Evolutionary conservation across 1,284 basidiomycete species (phyloP).

Genomic region (Meira nashicola): DNA sequence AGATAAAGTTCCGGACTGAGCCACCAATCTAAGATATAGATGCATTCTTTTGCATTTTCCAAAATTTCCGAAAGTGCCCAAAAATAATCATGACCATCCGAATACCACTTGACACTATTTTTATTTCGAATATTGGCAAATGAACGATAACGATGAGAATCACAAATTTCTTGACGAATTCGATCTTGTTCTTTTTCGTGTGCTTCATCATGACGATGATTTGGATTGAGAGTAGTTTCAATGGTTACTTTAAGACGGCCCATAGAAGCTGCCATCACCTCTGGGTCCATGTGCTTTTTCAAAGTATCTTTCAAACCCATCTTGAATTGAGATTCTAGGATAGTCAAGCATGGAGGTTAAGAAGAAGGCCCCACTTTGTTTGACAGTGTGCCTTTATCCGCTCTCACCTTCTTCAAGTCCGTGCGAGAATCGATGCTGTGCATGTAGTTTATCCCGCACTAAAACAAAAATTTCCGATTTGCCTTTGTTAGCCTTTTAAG

Average conservation of each 20-base stretch:
- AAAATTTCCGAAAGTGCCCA: constrained; percentile 63
- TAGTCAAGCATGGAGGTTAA: not conserved
- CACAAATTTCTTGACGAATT: constrained; percentile 67
- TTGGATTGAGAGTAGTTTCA: constrained; percentile 53
- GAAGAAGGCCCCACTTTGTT: not conserved
- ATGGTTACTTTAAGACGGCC: constrained; percentile 12
- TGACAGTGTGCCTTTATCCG: not conserved
- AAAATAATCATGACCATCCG: constrained; percentile 66
- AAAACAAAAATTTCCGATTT: too few species aligned
- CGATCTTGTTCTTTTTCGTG: constrained; percentile 64
- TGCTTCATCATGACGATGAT: constrained; percentile 66
- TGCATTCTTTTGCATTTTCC: constrained; percentile 17
- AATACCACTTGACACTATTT: constrained; percentile 79
- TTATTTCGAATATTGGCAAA: constrained; percentile 68
- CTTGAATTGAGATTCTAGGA: not conserved
- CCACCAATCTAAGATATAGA: constrained; percentile 54
- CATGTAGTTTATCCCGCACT: not conserved
- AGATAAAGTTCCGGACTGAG: constrained; percentile 84
- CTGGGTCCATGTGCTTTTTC: constrained; percentile 20
- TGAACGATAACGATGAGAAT: constrained; percentile 73
- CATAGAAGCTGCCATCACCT: constrained; percentile 14
- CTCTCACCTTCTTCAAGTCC: not conserved
- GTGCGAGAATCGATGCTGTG: not conserved
- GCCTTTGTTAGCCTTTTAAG: too few species aligned
- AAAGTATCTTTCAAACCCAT: constrained; percentile 20